phyloP scores from a whole-genome alignment of 2,329 filamentous ascomycete species.

The Ceratocystis huliohia region DNA sequence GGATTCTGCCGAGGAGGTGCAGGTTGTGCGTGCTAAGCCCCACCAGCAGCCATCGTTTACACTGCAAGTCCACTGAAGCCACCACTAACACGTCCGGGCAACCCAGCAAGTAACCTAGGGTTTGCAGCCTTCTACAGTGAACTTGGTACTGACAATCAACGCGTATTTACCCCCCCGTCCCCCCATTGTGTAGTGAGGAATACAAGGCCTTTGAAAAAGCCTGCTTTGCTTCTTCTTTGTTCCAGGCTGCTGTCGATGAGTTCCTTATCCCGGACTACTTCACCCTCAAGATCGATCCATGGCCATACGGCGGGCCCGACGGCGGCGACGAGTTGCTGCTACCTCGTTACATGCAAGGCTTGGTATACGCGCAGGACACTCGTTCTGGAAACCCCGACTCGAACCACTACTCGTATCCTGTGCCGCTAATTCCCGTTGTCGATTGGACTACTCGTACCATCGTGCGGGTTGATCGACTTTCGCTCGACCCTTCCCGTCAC shows the following conservation, averaged over 20 bases:
- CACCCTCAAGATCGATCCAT: conserved; percentile 38
- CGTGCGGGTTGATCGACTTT: conserved; percentile 44
- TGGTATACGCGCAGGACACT: conserved; percentile 36
- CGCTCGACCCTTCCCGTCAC: conserved; percentile 37
- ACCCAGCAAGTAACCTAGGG: not conserved
- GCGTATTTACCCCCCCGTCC: not conserved
- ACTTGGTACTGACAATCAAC: not conserved
- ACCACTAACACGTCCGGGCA: not conserved
- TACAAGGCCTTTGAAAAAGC: conserved; percentile 32
- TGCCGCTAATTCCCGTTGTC: conserved; percentile 48
- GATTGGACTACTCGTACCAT: conserved; percentile 43
- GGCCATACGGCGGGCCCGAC: conserved; percentile 50
- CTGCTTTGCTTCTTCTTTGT: conserved; percentile 34
- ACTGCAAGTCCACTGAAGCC: conserved; percentile 23
- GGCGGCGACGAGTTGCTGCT: conserved; percentile 26
- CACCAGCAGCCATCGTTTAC: conserved; percentile 31
- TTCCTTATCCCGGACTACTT: conserved; percentile 35
- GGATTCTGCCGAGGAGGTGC: conserved; percentile 22
- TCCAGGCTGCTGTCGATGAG: conserved; percentile 36
- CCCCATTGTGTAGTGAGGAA: conserved; percentile 27
- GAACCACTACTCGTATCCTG: conserved; percentile 50
- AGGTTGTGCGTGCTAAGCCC: conserved; percentile 22
- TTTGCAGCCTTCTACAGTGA: not conserved
- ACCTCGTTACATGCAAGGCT: conserved; percentile 37
- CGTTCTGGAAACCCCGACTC: conserved; percentile 38